Percentiles rank a stretch among this genome's conserved stretches.
These are phyloP conservation scores for Hypoxylon sp. DNA, from an alignment of 2,329 filamentous ascomycete species.

Conservation along the genomic window DNA sequence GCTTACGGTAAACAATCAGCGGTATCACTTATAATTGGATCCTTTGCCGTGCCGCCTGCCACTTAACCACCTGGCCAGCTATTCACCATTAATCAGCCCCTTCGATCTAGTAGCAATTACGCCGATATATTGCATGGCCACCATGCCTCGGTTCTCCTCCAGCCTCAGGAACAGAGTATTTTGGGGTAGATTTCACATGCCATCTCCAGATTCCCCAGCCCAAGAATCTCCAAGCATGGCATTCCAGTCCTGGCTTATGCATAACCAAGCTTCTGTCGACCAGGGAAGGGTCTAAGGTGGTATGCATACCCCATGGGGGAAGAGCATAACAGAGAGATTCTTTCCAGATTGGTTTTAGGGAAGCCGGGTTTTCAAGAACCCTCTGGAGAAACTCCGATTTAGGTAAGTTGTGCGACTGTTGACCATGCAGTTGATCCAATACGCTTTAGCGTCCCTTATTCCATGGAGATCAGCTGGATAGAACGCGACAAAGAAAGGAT, in stretches of 20 bases:
- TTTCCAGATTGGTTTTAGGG: conserved; percentile 28
- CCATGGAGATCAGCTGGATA: conserved; percentile 28
- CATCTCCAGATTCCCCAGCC: conserved; percentile 1
- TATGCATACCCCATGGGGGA: conserved; percentile 30
- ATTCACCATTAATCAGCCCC: conserved; percentile 20
- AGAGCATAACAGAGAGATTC: conserved; percentile 22
- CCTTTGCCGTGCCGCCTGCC: not conserved
- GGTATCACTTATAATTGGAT: conserved; percentile 30
- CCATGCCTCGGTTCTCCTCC: conserved; percentile 29
- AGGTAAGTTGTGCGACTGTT: conserved; percentile 24
- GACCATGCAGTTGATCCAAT: conserved; percentile 14
- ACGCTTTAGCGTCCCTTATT: conserved; percentile 3
- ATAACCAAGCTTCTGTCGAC: conserved; percentile 24
- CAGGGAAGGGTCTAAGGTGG: conserved; percentile 22
- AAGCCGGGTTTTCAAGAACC: conserved; percentile 22
- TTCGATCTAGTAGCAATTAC: conserved; percentile 19
- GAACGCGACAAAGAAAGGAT: not conserved
- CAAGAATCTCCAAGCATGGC: conserved; percentile 16
- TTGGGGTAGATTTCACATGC: conserved; percentile 36
- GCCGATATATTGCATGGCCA: conserved; percentile 26
- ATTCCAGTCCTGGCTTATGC: conserved; percentile 32
- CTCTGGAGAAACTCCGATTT: conserved; percentile 29
- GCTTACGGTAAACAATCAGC: conserved; percentile 12
- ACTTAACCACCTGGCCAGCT: conserved; percentile 10
- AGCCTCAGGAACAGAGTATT: conserved; percentile 27